A percentile compares a stretch with the other conserved stretches of the same genome.
Conservation (phyloP, 2,329 filamentous ascomycete species). For the Elsinoe perseae region DNA sequence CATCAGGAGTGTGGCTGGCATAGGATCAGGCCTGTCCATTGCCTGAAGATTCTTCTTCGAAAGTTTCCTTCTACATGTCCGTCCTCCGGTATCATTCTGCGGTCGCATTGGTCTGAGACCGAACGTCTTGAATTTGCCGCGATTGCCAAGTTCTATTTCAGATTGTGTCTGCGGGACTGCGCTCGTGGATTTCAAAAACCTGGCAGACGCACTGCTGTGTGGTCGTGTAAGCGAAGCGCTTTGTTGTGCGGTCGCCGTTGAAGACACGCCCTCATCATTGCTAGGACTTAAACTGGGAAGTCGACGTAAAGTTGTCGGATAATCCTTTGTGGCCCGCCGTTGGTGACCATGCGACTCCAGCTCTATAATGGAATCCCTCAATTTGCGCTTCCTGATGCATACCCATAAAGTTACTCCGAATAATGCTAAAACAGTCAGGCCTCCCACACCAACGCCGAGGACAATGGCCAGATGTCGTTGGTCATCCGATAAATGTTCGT, state of each 20-base stretch:
- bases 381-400: background rate
- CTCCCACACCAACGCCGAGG: conserved; percentile 3
- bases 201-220: background rate
- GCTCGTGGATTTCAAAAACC: background rate
- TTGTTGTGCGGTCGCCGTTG: too few relatives aligned
- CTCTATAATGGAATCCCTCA: conserved; percentile 1
- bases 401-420: background rate
- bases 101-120: background rate
- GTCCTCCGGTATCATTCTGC: background rate
- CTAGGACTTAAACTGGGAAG: background rate
- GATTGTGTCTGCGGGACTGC: background rate
- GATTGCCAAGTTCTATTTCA: conserved; percentile 11
- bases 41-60: conserved; percentile 7
- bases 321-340: background rate
- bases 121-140: background rate
- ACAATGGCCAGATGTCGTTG: conserved; percentile 3
- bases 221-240: background rate
- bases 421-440: background rate
- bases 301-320: background rate
- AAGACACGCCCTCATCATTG: too few relatives aligned
- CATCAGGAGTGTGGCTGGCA: conserved; percentile 1
- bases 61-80: conserved; percentile 6
- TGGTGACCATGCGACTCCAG: background rate
- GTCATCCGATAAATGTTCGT: background rate
- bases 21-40: background rate